phyloP scores from a whole-genome alignment of 208 protist genomes.

The Wallacemonas sp. region DNA sequence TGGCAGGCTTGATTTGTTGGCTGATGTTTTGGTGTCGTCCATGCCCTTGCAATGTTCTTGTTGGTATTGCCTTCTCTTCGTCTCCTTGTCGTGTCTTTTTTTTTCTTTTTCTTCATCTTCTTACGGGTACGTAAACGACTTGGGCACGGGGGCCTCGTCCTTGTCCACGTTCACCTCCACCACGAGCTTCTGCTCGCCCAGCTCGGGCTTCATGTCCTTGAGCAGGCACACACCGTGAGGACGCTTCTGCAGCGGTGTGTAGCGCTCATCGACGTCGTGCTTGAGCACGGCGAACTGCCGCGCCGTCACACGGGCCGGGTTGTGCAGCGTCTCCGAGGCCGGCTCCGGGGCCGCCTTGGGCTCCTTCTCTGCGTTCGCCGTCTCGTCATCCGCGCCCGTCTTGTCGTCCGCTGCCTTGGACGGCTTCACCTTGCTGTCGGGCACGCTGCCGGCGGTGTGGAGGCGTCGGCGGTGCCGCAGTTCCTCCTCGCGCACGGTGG shows the following conservation, averaged over 20 bases:
- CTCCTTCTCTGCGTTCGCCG: slow-evolving; percentile 30
- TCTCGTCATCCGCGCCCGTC: neutral
- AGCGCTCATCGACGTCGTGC: slow-evolving; percentile 72
- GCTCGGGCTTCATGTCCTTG: slow-evolving; percentile 63
- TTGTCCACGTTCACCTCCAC: slow-evolving; percentile 45
- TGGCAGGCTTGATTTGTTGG: too few relatives aligned
- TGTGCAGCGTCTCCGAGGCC: slow-evolving; percentile 66
- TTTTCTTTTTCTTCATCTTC: slow-evolving; percentile 8
- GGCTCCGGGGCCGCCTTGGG: slow-evolving; percentile 46
- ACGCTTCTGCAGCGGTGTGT: slow-evolving; percentile 70
- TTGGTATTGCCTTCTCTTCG: neutral
- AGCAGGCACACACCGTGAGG: slow-evolving; percentile 81
- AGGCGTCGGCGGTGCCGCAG: slow-evolving; percentile 63
- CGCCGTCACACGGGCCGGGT: slow-evolving; percentile 80
- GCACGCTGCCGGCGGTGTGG: neutral
- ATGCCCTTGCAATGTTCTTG: neutral
- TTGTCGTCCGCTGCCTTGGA: slow-evolving; percentile 17
- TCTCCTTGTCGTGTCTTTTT: slow-evolving; percentile 7
- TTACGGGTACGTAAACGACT: slow-evolving; percentile 85
- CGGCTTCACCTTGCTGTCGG: slow-evolving; percentile 8
- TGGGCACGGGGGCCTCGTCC: slow-evolving; percentile 62
- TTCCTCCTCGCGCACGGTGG: slow-evolving; percentile 85
- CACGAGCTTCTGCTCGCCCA: slow-evolving; percentile 55
- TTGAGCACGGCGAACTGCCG: slow-evolving; percentile 71
- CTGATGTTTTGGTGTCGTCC: too few relatives aligned